These are phyloP conservation scores for Podospora bellae-mahoneyi DNA, from an alignment of 495 filamentous ascomycete genomes.

Conservation along the genomic window DNA sequence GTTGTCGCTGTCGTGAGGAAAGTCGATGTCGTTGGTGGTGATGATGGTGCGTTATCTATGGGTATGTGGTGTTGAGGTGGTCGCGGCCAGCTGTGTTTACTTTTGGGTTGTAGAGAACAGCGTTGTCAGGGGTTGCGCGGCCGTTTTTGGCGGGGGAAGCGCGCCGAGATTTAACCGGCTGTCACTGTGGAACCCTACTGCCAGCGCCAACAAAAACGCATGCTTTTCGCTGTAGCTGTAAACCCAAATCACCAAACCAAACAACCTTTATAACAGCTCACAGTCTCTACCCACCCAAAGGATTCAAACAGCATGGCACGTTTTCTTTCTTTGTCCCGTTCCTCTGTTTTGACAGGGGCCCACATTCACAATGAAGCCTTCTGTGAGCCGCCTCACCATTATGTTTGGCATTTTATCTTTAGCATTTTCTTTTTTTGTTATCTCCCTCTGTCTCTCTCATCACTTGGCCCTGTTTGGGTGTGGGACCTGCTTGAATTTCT, in stretches of 20 bases:
- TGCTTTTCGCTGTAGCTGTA: too few relatives aligned
- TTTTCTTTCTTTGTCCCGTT: not conserved
- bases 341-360: not conserved
- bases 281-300: not conserved
- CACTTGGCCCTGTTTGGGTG: not conserved
- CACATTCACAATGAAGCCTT: not conserved
- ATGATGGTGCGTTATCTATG: not conserved
- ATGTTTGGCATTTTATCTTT: not conserved
- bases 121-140: constrained; percentile 30
- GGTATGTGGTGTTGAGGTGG: not conserved
- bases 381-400: not conserved
- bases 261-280: not conserved
- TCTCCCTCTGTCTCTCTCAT: too few relatives aligned
- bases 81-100: constrained; percentile 20
- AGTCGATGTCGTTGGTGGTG: not conserved
- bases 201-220: too few relatives aligned
- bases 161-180: constrained; percentile 1
- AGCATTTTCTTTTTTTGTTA: not conserved
- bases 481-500: not conserved
- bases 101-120: constrained; percentile 1
- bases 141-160: constrained; percentile 16
- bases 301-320: not conserved
- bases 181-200: too few relatives aligned
- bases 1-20: not conserved
- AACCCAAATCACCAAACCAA: not conserved